Evolutionary conservation across 108 stramenopile species (phyloP).

Genomic region (Nannochloropsis oceanica): DNA sequence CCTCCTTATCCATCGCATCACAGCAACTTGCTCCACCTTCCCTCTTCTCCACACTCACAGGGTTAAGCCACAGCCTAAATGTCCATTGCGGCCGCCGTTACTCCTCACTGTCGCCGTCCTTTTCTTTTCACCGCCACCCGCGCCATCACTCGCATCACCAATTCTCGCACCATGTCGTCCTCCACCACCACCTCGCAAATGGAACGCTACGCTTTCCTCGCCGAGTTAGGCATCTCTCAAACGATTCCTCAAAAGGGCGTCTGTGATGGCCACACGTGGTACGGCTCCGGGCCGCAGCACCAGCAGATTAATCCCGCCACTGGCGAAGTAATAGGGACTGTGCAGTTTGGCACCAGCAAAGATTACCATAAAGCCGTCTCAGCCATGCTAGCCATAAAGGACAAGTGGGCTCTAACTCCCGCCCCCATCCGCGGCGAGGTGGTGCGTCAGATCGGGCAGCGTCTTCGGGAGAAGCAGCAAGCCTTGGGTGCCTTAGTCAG

Average conservation of each 20-base stretch:
- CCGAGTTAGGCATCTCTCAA: not conserved
- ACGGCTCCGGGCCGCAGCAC: slow-evolving; percentile 1
- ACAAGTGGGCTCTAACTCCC: slow-evolving; percentile 18
- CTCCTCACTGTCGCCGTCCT: too few relatives aligned
- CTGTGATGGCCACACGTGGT: slow-evolving; percentile 3
- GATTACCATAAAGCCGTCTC: slow-evolving; percentile 22
- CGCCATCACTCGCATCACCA: too few relatives aligned
- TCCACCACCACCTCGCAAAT: too few relatives aligned
- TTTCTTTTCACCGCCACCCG: too few relatives aligned
- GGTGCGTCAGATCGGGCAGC: slow-evolving; percentile 33
- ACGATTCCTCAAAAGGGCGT: not conserved
- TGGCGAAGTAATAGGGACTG: slow-evolving; percentile 14
- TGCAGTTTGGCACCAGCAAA: slow-evolving; percentile 5
- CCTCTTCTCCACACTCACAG: too few relatives aligned
- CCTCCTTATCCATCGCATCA: too few relatives aligned
- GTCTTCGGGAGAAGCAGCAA: slow-evolving; percentile 23
- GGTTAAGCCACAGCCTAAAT: too few relatives aligned
- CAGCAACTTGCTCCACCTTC: too few relatives aligned
- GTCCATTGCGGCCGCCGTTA: too few relatives aligned
- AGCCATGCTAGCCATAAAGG: slow-evolving; percentile 7
- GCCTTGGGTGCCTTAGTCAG: slow-evolving; percentile 25
- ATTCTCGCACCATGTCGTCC: too few relatives aligned
- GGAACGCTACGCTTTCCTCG: not conserved
- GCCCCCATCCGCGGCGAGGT: slow-evolving; percentile 36
- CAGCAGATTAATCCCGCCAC: slow-evolving; percentile 16